These are phyloP conservation scores for Penicillium angulare DNA, from an alignment of 495 filamentous ascomycete genomes.

Conservation along the genomic window DNA sequence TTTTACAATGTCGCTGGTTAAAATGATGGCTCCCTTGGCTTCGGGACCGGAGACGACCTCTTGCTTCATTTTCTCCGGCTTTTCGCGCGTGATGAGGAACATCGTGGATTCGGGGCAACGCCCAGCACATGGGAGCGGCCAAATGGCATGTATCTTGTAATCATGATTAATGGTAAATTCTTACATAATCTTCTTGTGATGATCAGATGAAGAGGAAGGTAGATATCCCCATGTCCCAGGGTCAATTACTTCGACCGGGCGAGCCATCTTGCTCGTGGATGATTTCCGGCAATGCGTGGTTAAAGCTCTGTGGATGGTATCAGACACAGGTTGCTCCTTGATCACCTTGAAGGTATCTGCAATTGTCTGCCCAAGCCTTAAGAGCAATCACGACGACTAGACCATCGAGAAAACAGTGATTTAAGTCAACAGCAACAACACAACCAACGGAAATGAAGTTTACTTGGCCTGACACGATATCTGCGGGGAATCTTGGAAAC, in stretches of 20 bases:
- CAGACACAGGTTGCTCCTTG: constrained; percentile 3
- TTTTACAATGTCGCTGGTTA: constrained; percentile 2
- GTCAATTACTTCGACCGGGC: constrained; percentile 5
- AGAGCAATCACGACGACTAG: constrained; percentile 6
- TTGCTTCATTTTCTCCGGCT: constrained; percentile 8
- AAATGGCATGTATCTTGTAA: constrained; percentile 1
- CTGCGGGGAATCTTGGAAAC: constrained; percentile 5
- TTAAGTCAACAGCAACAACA: constrained; percentile 6
- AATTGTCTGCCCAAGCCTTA: constrained; percentile 9
- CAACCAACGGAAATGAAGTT: constrained; percentile 6
- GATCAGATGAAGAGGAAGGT: constrained; percentile 1
- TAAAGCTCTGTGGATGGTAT: constrained; percentile 6
- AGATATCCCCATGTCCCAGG: constrained; percentile 8
- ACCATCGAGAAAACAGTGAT: constrained; percentile 8
- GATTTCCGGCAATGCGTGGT: constrained; percentile 4
- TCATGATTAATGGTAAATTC: no score
- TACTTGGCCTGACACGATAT: constrained; percentile 6
- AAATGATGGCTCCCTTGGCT: constrained; percentile 3
- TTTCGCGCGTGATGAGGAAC: constrained; percentile 3
- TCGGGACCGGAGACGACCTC: constrained; percentile 7
- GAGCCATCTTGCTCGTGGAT: constrained; percentile 7
- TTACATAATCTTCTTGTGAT: not conserved
- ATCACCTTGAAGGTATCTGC: constrained; percentile 6
- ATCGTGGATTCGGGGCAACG: constrained; percentile 3
- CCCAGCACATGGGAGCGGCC: constrained; percentile 8